Evolutionary conservation across 495 filamentous ascomycete species (phyloP).

Genomic region (Podospora pseudoanserina): DNA sequence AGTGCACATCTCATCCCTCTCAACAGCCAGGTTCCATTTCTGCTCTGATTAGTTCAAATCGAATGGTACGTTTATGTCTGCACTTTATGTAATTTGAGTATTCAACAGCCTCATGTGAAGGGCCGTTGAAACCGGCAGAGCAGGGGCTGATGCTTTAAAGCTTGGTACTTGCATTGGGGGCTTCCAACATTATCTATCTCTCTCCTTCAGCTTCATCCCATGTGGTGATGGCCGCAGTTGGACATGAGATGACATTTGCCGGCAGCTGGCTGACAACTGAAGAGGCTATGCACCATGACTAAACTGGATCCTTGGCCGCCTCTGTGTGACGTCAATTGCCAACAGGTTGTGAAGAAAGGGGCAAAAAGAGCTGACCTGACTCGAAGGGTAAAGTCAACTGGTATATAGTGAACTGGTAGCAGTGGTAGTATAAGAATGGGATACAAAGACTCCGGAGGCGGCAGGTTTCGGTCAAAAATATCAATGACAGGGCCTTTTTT

Average conservation of each 20-base stretch:
- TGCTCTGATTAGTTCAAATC: too few species aligned
- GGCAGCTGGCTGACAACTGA: background rate
- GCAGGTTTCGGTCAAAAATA: background rate
- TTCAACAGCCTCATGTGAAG: too few species aligned
- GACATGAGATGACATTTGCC: background rate
- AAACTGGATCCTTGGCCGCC: background rate
- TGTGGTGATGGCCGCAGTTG: background rate
- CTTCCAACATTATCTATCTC: too few species aligned
- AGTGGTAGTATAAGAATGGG: background rate
- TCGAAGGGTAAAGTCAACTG: background rate
- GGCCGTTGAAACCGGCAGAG: too few species aligned
- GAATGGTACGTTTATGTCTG: too few species aligned
- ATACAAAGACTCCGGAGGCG: background rate
- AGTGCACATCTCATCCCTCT: too few species aligned
- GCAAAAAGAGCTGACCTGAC: background rate
- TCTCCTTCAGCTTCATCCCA: background rate
- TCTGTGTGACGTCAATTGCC: background rate
- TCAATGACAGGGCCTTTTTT: background rate
- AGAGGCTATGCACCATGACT: background rate
- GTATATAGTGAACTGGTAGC: background rate
- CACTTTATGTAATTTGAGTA: too few species aligned
- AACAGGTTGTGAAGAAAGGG: background rate
- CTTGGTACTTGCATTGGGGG: too few species aligned
- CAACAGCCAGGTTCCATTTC: too few species aligned
- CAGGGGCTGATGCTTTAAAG: too few species aligned